Percentiles rank a stretch among this genome's conserved stretches.
These are phyloP conservation scores for Coniochaeta sp. DNA, from an alignment of 2,329 filamentous ascomycete species.

Conservation along the genomic window DNA sequence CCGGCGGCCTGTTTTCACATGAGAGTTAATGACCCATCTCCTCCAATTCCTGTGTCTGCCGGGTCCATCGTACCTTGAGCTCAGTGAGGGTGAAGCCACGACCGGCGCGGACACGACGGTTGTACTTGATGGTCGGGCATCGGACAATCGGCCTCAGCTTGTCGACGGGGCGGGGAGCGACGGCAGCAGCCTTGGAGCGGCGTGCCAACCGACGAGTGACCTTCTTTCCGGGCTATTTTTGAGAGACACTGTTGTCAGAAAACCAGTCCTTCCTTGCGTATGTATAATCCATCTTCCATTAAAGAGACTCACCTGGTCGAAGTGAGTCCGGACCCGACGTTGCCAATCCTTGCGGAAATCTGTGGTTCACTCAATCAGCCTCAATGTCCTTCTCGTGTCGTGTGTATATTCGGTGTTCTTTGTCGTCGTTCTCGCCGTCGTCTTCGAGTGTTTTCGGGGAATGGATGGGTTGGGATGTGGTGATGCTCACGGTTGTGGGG, in stretches of 20 bases:
- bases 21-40: slow-evolving; percentile 3
- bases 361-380: slow-evolving; percentile 38
- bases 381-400: slow-evolving; percentile 4
- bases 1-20: slow-evolving; percentile 66
- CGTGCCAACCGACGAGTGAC: slow-evolving; percentile 84
- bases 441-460: too few relatives aligned
- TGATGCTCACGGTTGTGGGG: slow-evolving; percentile 78
- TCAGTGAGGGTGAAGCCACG: slow-evolving; percentile 97
- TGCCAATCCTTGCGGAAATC: slow-evolving; percentile 99
- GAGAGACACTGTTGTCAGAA: slow-evolving; percentile 23
- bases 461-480: too few relatives aligned
- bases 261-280: too few relatives aligned
- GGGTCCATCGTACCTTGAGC: slow-evolving; percentile 73
- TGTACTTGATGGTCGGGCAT: slow-evolving; percentile 98
- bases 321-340: slow-evolving; percentile 97
- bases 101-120: slow-evolving; percentile 92
- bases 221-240: slow-evolving; percentile 87
- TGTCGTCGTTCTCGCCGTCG: slow-evolving; percentile 15
- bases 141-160: slow-evolving; percentile 92
- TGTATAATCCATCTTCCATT: slow-evolving; percentile 10
- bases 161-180: slow-evolving; percentile 96
- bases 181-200: slow-evolving; percentile 86
- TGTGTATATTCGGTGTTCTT: too few relatives aligned
- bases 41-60: not conserved
- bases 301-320: slow-evolving; percentile 83